Base-by-base conservation (phyloP, 306 rosid genomes). In the Sindora glabra region DNA sequence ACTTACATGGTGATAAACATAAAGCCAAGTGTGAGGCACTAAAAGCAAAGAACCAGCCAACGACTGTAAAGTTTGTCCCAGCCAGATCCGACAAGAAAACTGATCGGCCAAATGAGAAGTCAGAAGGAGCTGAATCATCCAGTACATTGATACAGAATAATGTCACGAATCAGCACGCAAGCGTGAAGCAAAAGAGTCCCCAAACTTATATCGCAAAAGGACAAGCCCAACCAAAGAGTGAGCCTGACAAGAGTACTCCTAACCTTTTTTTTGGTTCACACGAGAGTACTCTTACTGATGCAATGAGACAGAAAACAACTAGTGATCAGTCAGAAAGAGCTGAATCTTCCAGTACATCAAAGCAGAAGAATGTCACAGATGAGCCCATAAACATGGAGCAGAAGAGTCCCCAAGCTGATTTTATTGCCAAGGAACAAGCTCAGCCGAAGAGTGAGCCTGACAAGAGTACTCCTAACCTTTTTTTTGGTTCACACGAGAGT, bases 1-100 rank as follows among this genome's bases (percentile, higher is more conserved):
- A 81, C 63, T 17, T 75, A 2, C 5, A 10, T 1, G 86, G 84
- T 13, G 62, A 0, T 39, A 62, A 38, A 45, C 90, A 84, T 54
- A 40, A 5, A 68, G 66, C 56, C 46, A 3, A 16, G 6, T 23
- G 11, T 27, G 75, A 69, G 48, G 82, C 75, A 59, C 45, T 75
- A 34, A 60, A 70, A 42, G 59, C 74, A 41, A 70, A 71, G 57
- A 67, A 33, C 42, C 58, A 41, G 30, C 13, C 30, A 34, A 3
- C 13, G 33, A 18, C 19, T 6, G 48, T 25, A 34, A 68, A 64
- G 55, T n/a, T n/a, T n/a, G n/a, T n/a, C n/a, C 65, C 48, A 6
- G 32, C 40, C 18, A 40, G 54, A 16, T 23, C 29, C 12, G 27
- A 16, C 5, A 24, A 48, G 48, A 69, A 56, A 70, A 42, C 10